Evolutionary conservation across 306 rosid genomes (phyloP).

Genomic region (Mucuna pruriens): DNA sequence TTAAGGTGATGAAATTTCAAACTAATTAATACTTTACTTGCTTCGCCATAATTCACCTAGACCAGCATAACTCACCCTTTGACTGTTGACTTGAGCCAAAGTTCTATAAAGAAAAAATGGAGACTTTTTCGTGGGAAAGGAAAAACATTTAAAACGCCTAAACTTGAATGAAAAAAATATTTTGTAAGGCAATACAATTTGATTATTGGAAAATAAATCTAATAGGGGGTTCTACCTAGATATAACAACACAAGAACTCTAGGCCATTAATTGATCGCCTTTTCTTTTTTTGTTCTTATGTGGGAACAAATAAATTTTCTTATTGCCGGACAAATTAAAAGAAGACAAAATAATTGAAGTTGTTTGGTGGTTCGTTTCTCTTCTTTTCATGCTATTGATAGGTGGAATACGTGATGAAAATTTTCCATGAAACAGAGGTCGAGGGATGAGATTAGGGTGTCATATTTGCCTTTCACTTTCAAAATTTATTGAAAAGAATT

Average conservation of each 20-base stretch:
- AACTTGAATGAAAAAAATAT: not conserved
- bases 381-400: slow-evolving; percentile 40
- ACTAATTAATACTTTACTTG: slow-evolving; percentile 4
- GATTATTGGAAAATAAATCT: not conserved
- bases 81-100: slow-evolving; percentile 1
- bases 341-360: slow-evolving; percentile 36
- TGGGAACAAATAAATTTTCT: slow-evolving; percentile 8
- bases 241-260: not conserved
- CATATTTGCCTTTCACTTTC: not conserved
- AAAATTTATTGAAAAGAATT: too few species aligned
- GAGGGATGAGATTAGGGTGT: not conserved
- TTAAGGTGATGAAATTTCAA: not conserved
- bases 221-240: not conserved
- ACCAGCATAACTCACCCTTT: not conserved
- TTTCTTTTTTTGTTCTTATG: slow-evolving; percentile 15
- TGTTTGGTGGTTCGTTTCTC: slow-evolving; percentile 35
- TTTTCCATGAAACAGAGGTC: not conserved
- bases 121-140: not conserved
- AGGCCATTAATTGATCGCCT: not conserved
- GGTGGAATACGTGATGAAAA: not conserved
- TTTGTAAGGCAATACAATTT: not conserved
- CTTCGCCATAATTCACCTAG: not conserved
- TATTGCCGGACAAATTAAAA: slow-evolving; percentile 30
- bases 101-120: not conserved
- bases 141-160: not conserved